A percentile compares a stretch with the other conserved stretches of the same genome.
phyloP scores from a whole-genome alignment of 495 filamentous ascomycete genomes.

The Niebla homalea region DNA sequence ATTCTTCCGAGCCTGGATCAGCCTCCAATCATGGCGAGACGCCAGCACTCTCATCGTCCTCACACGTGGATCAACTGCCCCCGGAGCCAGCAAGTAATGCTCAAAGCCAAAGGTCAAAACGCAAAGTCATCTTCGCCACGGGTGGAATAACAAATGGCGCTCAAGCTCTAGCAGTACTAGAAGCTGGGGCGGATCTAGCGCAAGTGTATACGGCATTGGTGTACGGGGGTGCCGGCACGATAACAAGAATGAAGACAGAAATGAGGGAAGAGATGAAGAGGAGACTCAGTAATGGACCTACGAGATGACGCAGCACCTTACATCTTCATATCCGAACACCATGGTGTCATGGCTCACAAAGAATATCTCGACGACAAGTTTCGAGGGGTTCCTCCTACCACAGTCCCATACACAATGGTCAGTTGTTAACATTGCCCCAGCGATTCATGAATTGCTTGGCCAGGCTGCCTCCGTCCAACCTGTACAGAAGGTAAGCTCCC shows the following conservation, averaged over 20 bases:
- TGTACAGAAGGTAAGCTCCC: too few species aligned
- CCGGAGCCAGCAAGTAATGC: neutral
- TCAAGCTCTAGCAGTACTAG: slow-evolving; percentile 63
- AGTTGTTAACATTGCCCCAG: too few species aligned
- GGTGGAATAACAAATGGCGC: slow-evolving; percentile 79
- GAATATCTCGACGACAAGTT: too few species aligned
- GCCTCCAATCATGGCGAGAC: neutral
- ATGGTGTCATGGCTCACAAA: too few species aligned
- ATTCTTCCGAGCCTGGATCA: slow-evolving; percentile 1
- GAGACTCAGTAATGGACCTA: neutral
- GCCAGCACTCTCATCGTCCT: slow-evolving; percentile 2
- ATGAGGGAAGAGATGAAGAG: slow-evolving; percentile 47
- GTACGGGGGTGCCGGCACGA: slow-evolving; percentile 41
- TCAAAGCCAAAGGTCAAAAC: slow-evolving; percentile 36
- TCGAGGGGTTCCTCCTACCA: too few species aligned
- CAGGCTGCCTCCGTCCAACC: too few species aligned
- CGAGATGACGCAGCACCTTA: too few species aligned
- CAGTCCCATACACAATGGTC: too few species aligned
- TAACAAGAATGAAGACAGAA: slow-evolving; percentile 77
- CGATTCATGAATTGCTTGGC: too few species aligned
- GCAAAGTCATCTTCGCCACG: slow-evolving; percentile 81
- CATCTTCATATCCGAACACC: too few species aligned
- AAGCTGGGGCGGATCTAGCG: slow-evolving; percentile 76
- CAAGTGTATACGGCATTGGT: slow-evolving; percentile 54
- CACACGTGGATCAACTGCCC: slow-evolving; percentile 3